Evolutionary conservation across 1,139 yeast species (phyloP).

Genomic region (Yamadazyma mexicana): DNA sequence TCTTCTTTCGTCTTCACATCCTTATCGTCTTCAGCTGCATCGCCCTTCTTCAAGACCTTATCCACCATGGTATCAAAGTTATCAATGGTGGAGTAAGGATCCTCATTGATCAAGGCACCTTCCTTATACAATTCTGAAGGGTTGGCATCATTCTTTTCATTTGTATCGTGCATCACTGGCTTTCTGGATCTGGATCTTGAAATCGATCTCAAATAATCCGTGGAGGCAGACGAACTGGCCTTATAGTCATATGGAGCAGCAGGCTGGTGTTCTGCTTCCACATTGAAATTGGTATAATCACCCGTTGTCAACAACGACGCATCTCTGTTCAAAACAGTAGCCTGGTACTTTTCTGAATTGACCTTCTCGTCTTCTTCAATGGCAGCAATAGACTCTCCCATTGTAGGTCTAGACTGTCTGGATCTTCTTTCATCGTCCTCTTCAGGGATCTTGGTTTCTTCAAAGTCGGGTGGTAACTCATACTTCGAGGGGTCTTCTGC

Average conservation of each 20-base stretch:
- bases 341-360: conserved; percentile 15
- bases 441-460: conserved; percentile 18
- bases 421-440: conserved; percentile 38
- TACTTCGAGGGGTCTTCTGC: conserved; percentile 41
- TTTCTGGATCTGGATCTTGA: conserved; percentile 63
- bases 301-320: conserved; percentile 50
- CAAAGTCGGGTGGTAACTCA: conserved; percentile 46
- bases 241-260: conserved; percentile 26
- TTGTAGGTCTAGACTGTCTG: conserved; percentile 47
- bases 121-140: conserved; percentile 40
- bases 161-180: conserved; percentile 27
- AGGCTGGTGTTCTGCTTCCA: conserved; percentile 32
- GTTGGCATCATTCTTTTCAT: conserved; percentile 47
- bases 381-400: conserved; percentile 52
- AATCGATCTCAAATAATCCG: conserved; percentile 58
- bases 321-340: conserved; percentile 29
- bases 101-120: conserved; percentile 50
- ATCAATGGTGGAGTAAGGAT: conserved; percentile 43
- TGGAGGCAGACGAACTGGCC: conserved; percentile 35
- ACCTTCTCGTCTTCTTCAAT: conserved; percentile 33
- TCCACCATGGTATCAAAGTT: conserved; percentile 44
- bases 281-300: conserved; percentile 50
- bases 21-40: conserved; percentile 3
- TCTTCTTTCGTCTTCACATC: neutral
- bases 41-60: conserved; percentile 28